Evolutionary conservation across 176 grass and related monocot species (phyloP).

Genomic region (Bolboschoenus planiculmis): DNA sequence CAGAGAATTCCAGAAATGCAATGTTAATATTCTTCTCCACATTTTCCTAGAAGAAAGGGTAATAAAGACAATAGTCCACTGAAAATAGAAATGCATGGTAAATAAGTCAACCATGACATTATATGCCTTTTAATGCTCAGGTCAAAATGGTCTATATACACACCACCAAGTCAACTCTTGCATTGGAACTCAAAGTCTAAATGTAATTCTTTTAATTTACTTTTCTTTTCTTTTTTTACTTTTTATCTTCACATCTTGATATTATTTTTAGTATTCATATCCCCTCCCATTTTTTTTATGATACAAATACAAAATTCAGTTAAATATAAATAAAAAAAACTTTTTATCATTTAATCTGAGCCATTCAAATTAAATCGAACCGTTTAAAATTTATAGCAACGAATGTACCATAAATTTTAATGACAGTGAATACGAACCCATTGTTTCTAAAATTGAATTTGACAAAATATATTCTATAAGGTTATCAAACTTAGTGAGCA

Average conservation of each 20-base stretch:
- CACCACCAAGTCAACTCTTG: background rate
- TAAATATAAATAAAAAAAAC: too few species aligned
- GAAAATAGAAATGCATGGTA: background rate
- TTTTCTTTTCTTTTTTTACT: background rate
- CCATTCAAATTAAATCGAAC: too few species aligned
- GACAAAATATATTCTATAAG: background rate
- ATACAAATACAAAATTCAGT: too few species aligned
- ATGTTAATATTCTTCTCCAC: background rate
- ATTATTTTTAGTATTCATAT: too few species aligned
- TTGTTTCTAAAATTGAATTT: too few species aligned
- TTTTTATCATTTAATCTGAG: too few species aligned
- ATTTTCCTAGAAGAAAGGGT: slow-evolving; percentile 4
- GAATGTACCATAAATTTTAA: too few species aligned
- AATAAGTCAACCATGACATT: background rate
- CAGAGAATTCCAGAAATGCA: background rate
- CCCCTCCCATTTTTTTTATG: too few species aligned
- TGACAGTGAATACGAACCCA: too few species aligned
- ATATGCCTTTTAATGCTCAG: slow-evolving; percentile 1
- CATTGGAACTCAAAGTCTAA: slow-evolving; percentile 7
- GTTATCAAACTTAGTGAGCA: background rate
- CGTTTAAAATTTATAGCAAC: too few species aligned
- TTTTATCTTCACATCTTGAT: background rate
- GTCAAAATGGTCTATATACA: background rate
- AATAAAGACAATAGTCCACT: background rate
- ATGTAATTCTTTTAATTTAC: background rate